phyloP scores from a whole-genome alignment of 371 early-diverging fungal species.

The Mortierella sp. region DNA sequence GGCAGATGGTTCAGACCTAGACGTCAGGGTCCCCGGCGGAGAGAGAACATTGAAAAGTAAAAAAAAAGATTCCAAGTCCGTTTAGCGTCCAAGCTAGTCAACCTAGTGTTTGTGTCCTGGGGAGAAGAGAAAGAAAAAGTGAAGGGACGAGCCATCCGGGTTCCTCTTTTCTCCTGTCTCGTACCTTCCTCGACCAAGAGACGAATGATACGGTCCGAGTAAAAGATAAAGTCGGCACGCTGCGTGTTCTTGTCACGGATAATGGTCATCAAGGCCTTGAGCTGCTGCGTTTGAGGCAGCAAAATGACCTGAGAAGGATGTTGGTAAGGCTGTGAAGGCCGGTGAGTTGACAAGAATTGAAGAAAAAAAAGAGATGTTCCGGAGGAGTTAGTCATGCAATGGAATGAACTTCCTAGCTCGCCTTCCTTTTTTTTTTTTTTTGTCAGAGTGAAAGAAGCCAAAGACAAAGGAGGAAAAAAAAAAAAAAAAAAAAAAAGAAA shows the following conservation, averaged over 20 bases:
- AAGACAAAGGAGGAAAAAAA: background rate
- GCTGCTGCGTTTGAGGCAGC: slow-evolving; percentile 80
- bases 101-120: too few species aligned
- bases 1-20: slow-evolving; percentile 90
- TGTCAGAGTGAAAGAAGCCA: background rate
- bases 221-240: slow-evolving; percentile 93
- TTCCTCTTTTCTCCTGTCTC: background rate
- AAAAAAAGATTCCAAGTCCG: background rate
- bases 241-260: slow-evolving; percentile 83
- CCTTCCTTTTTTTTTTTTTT: background rate
- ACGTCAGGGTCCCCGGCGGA: too few species aligned
- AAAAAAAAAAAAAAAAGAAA: background rate
- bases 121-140: too few species aligned
- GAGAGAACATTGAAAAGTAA: background rate
- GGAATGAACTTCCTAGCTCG: background rate
- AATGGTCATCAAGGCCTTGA: slow-evolving; percentile 86
- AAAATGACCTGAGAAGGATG: slow-evolving; percentile 74
- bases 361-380: too few species aligned
- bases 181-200: slow-evolving; percentile 91
- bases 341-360: background rate
- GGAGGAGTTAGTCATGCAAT: background rate
- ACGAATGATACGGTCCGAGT: slow-evolving; percentile 92
- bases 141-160: too few species aligned
- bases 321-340: slow-evolving; percentile 29
- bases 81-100: too few species aligned